phyloP scores from a whole-genome alignment of 2,329 filamentous ascomycete genomes.

The Botrytis hyacinthi region DNA sequence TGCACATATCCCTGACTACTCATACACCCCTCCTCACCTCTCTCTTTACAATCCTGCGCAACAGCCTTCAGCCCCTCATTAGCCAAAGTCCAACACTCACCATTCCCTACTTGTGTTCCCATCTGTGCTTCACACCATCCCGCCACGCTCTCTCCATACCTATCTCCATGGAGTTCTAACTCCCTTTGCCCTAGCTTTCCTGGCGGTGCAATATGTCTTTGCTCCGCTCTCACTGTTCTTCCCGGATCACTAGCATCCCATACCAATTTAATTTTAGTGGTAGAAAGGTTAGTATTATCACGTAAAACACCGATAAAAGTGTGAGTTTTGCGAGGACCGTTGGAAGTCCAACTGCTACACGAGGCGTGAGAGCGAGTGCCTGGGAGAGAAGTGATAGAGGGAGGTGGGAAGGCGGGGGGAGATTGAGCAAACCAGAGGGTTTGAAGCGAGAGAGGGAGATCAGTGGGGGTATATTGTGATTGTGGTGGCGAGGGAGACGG shows the following conservation, averaged over 20 bases:
- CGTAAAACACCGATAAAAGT: slow-evolving; percentile 38
- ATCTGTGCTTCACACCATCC: slow-evolving; percentile 36
- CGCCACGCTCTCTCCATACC: slow-evolving; percentile 38
- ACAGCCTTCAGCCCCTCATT: slow-evolving; percentile 36
- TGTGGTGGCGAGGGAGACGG: background rate
- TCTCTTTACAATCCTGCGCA: slow-evolving; percentile 26
- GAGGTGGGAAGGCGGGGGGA: slow-evolving; percentile 33
- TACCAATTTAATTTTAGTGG: slow-evolving; percentile 39
- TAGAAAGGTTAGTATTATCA: slow-evolving; percentile 36
- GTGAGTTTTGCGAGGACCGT: slow-evolving; percentile 33
- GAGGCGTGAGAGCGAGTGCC: slow-evolving; percentile 25
- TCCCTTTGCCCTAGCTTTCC: slow-evolving; percentile 27
- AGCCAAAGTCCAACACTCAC: slow-evolving; percentile 43
- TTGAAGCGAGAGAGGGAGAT: slow-evolving; percentile 36
- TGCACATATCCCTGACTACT: slow-evolving; percentile 37
- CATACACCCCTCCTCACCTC: slow-evolving; percentile 37
- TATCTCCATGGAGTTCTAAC: slow-evolving; percentile 26
- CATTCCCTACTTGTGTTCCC: slow-evolving; percentile 40
- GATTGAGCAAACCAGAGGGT: slow-evolving; percentile 38
- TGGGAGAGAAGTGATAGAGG: slow-evolving; percentile 24
- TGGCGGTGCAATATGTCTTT: slow-evolving; percentile 39
- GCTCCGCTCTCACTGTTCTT: slow-evolving; percentile 37
- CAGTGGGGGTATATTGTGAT: background rate
- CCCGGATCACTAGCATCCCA: slow-evolving; percentile 40
- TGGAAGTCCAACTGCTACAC: slow-evolving; percentile 31